phyloP scores from a whole-genome alignment of 768 basidiomycete genomes.

The Termitomyces eurrhizus region DNA sequence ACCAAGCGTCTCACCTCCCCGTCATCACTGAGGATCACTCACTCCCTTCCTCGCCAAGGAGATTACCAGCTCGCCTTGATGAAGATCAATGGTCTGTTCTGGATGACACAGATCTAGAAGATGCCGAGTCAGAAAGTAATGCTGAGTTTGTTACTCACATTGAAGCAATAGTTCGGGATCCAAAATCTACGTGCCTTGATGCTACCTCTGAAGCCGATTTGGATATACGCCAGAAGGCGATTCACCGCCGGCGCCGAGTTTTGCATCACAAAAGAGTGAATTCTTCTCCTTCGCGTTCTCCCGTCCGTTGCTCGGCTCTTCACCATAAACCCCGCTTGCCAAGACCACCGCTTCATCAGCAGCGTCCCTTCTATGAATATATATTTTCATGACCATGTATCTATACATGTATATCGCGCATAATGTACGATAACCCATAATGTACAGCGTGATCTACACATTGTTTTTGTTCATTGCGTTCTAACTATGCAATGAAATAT shows the following conservation, averaged over 20 bases:
- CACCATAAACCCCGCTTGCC: constrained; percentile 8
- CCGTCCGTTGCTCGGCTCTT: constrained; percentile 24
- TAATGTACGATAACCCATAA: background rate
- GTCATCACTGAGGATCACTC: constrained; percentile 21
- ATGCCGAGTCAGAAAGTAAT: constrained; percentile 24
- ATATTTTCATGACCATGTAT: constrained; percentile 31
- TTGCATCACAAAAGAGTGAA: constrained; percentile 29
- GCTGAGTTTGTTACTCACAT: constrained; percentile 27
- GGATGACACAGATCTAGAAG: constrained; percentile 27
- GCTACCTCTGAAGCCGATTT: constrained; percentile 16
- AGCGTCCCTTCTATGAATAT: constrained; percentile 39
- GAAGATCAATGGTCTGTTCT: constrained; percentile 35
- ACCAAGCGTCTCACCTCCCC: constrained; percentile 22
- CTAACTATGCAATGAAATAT: constrained; percentile 1
- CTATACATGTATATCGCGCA: background rate
- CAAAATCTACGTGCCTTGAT: constrained; percentile 14
- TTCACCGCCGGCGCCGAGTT: constrained; percentile 27
- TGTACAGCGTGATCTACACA: constrained; percentile 2
- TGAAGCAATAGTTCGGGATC: constrained; percentile 28
- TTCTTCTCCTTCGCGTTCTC: constrained; percentile 53
- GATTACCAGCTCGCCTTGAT: constrained; percentile 2
- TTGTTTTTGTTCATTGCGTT: background rate
- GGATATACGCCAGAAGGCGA: constrained; percentile 32
- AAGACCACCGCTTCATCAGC: constrained; percentile 7
- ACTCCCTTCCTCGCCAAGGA: constrained; percentile 4